Evolutionary conservation across 441 rosid species (phyloP), one percentile per base, ranked within the genome.

Genomic region (Pelargonium australe): DNA sequence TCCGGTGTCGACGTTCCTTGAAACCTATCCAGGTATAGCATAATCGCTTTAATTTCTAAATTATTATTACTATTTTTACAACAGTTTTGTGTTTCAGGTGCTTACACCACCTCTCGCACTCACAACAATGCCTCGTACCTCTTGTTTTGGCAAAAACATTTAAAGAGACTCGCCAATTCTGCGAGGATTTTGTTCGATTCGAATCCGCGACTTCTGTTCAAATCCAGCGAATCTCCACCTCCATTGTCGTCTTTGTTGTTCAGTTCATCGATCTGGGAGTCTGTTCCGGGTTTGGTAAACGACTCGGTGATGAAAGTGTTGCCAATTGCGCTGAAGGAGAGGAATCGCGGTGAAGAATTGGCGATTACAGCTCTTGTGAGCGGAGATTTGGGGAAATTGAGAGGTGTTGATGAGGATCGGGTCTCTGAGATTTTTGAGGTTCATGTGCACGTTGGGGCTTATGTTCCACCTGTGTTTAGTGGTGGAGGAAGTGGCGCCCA

Each of bases 41-140:
- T 12, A 47, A 47, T 4, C 14, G 13, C n/a, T 47, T 3, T 11
- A 0, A 12, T 47, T 11, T 47, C n/a, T 12, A 45, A 45, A 45
- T 25, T 25, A 25, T 25, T 25, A 25, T 25, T 1, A 45, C 8
- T 10, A 7, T 45, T 10, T 10, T 12, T 4, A 47, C 53, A 11
- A 45, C 2, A 10, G 4, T 47, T n/a, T 17, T 11, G 19, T 17
- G 11, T n/a, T n/a, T 14, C 79, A 84, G 96, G 95, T 45, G 94
- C 95, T 17, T 90, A 90, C 82, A 86, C 97, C 4, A 90, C 96
- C 70, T 80, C 97, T 6, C 84, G 98, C 55, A 89, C 97, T 28
- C 85, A 83, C 78, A 72, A 82, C 79, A 81, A 69, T 53, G 83
- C 70, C 5, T 68, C 84, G 11, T 77, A 79, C 61, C 73, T 90